Base-by-base conservation (phyloP, 202 grass and related monocot genomes). In the Eragrostis tef region DNA sequence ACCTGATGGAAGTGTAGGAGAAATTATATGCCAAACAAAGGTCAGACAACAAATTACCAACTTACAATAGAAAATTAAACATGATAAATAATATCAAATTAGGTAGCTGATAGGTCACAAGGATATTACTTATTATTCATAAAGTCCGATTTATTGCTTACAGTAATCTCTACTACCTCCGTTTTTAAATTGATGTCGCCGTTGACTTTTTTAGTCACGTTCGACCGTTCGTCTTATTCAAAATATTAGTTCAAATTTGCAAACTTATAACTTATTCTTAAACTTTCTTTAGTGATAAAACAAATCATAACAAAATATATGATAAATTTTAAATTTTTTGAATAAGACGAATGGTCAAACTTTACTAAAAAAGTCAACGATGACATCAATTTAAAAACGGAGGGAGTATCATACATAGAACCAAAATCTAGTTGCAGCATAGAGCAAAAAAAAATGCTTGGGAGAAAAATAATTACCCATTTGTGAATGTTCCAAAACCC, bases 401-500 rank as follows among this genome's bases (percentile, higher is more conserved):
- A n/a, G n/a, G n/a, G n/a, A n/a, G n/a, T 34, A 34, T 65, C 20
- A 75, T 63, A 60, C 54, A 70, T 58, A 79, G 15, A 45, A 51
- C 36, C 71, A 83, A 62, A 73, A 17, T 41, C 9, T 15, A 50
- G 29, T 34, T 52, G 7, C 7, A 57, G 26, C 3, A 25, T 26
- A 56, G 5, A 62, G 24, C 0, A 21, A 67, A 79, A 34, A 75
- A 74, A 16, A 69, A 60, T 50, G 47, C 34, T 71, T 57, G 11
- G 68, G 29, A 81, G 50, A 84, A 61, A 68, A 81, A 42, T 59
- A 51, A 67, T 79, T 87, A 98, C 94, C 92, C 92, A 98, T 94
- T 88, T 98, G 75, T 93, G 87, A 66, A 98, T 91, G 46, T 98
- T 98, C 94, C 94, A 98, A 67, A 94, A 94, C 66, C 94, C 94